phyloP scores from a whole-genome alignment of 768 basidiomycete genomes.

The Mycena vulgaris region DNA sequence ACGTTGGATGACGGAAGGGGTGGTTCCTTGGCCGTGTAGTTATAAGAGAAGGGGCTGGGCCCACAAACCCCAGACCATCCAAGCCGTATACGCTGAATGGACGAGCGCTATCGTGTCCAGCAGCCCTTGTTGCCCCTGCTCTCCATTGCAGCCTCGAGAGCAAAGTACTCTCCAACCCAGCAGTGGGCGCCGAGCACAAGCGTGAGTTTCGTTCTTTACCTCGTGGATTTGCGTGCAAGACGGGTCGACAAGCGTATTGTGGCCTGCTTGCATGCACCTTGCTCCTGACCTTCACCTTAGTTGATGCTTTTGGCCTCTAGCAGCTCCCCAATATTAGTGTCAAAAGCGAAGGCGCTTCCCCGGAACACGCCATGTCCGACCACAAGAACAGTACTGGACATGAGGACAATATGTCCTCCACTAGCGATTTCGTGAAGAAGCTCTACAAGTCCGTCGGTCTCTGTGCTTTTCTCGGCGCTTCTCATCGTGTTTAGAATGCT shows the following conservation, averaged over 20 bases:
- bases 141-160: conserved; percentile 33
- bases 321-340: conserved; percentile 28
- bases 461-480: not conserved
- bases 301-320: conserved; percentile 28
- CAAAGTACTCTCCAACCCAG: conserved; percentile 18
- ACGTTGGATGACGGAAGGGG: no score
- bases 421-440: conserved; percentile 95
- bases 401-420: conserved; percentile 82
- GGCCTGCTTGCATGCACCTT: no score
- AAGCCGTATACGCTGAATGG: conserved; percentile 33
- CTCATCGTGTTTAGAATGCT: conserved; percentile 75
- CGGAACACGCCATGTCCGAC: conserved; percentile 6
- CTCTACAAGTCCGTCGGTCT: conserved; percentile 79
- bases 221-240: no score
- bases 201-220: no score
- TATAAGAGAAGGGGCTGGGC: no score
- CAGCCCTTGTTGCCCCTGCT: conserved; percentile 36
- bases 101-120: conserved; percentile 33
- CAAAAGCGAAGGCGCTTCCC: conserved; percentile 33
- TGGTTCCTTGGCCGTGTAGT: no score
- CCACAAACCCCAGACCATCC: no score
- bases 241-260: no score
- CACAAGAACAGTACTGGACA: not conserved
- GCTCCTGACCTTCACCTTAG: not conserved
- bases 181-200: no score